These are phyloP conservation scores for Porcisia deanei DNA, from an alignment of 208 protist species.

Conservation along the genomic window DNA sequence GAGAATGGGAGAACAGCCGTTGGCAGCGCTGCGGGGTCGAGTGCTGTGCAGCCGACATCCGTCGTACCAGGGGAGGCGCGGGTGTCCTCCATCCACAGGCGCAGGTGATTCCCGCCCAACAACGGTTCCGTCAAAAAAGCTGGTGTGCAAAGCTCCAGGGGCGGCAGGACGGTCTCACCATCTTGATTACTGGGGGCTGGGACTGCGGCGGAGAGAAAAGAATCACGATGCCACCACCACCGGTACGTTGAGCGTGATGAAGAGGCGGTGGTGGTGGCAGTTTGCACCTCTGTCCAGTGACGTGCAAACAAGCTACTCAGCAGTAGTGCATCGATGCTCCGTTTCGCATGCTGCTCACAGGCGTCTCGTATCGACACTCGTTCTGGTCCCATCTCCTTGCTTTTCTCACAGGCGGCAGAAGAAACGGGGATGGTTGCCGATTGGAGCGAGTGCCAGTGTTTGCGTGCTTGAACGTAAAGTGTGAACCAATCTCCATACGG, in stretches of 20 bases:
- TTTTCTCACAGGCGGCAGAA: not conserved
- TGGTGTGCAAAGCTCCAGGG: conserved; percentile 31
- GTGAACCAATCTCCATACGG: conserved; percentile 74
- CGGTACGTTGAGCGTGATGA: conserved; percentile 16
- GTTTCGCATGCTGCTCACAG: conserved; percentile 7
- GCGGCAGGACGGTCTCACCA: not conserved
- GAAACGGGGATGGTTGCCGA: not conserved
- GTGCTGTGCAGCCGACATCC: not conserved
- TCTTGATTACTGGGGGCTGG: not conserved
- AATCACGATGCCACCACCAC: conserved; percentile 30
- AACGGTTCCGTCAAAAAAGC: conserved; percentile 66
- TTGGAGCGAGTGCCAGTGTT: conserved; percentile 16
- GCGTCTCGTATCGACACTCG: not conserved
- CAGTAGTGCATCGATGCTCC: conserved; percentile 45
- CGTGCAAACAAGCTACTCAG: conserved; percentile 65
- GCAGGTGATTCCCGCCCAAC: conserved; percentile 47
- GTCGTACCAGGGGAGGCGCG: conserved; percentile 13
- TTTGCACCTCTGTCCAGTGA: conserved; percentile 57
- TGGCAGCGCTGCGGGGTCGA: conserved; percentile 2
- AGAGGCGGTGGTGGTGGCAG: not conserved
- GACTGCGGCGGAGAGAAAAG: not conserved
- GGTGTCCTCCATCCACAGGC: conserved; percentile 45
- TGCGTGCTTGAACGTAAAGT: conserved; percentile 52
- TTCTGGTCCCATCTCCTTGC: not conserved
- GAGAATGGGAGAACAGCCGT: conserved; percentile 59